A percentile compares a stretch with the other conserved stretches of the same genome.
These are phyloP conservation scores for Mortierella sp. DNA, from an alignment of 371 early-diverging fungal genomes.

Conservation along the genomic window DNA sequence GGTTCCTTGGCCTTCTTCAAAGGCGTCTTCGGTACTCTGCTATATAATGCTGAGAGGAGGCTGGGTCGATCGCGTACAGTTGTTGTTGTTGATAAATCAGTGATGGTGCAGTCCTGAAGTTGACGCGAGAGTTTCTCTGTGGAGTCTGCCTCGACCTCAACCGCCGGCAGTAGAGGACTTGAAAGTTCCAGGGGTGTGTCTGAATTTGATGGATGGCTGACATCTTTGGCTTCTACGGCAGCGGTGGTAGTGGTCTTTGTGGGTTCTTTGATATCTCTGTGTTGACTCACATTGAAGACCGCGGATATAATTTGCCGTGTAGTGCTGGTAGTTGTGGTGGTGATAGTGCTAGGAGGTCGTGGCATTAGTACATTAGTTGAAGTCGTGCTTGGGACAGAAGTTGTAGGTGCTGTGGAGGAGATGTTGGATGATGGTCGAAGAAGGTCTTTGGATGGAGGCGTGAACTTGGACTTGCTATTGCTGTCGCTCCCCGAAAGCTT, in stretches of 20 bases:
- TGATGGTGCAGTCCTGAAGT: too few species aligned
- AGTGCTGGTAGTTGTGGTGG: constrained; percentile 6
- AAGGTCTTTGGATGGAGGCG: constrained; percentile 8
- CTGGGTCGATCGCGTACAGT: neutral
- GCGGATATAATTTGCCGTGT: constrained; percentile 8
- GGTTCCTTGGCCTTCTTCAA: neutral
- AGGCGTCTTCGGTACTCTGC: neutral
- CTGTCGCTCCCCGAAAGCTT: neutral
- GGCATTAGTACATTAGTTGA: constrained; percentile 4
- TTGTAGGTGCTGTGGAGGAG: neutral
- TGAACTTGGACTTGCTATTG: constrained; percentile 12
- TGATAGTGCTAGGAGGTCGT: constrained; percentile 4
- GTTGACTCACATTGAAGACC: constrained; percentile 2
- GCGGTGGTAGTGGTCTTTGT: constrained; percentile 12
- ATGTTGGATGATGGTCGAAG: constrained; percentile 5
- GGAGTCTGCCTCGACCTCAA: too few species aligned
- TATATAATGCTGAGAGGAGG: neutral
- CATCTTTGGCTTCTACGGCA: constrained; percentile 6
- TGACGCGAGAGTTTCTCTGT: too few species aligned
- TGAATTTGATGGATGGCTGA: neutral
- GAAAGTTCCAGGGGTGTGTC: neutral
- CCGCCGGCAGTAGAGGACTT: neutral
- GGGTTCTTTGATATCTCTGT: constrained; percentile 3
- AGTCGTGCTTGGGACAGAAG: neutral
- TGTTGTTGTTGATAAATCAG: neutral